phyloP scores from a whole-genome alignment of 2,329 filamentous ascomycete species.

The Ophiostoma sp. region DNA sequence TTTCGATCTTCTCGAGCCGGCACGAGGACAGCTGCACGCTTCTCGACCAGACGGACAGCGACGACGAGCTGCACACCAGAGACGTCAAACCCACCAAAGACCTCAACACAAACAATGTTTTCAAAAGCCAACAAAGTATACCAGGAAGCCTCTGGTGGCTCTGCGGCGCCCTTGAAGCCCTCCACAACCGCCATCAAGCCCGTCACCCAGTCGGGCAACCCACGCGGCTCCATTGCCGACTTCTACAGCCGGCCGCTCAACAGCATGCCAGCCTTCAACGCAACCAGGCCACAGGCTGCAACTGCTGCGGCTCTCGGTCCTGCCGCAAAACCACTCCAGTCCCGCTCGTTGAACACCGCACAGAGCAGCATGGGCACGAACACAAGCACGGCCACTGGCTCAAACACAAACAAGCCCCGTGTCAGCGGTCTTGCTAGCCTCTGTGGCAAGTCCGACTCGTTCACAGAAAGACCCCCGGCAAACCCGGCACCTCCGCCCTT shows the following conservation, averaged over 20 bases:
- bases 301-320: too few species aligned
- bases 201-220: constrained; percentile 34
- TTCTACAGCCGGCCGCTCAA: constrained; percentile 24
- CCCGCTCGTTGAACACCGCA: constrained; percentile 35
- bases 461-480: constrained; percentile 38
- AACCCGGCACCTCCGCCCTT: neutral
- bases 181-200: neutral
- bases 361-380: constrained; percentile 13
- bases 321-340: constrained; percentile 30
- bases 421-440: constrained; percentile 18
- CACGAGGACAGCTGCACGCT: neutral
- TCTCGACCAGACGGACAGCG: neutral
- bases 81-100: neutral
- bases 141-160: constrained; percentile 26
- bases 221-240: constrained; percentile 38
- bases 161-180: neutral
- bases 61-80: neutral
- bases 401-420: neutral
- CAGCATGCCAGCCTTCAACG: constrained; percentile 1
- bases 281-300: neutral
- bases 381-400: neutral
- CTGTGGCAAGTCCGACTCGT: constrained; percentile 36
- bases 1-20: neutral
- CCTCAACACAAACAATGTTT: constrained; percentile 31
- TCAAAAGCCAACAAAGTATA: constrained; percentile 30